Evolutionary conservation across 1,139 yeast genomes (phyloP), one percentile per base, ranked within the genome.

Genomic region (Blastobotrys arbuscula): DNA sequence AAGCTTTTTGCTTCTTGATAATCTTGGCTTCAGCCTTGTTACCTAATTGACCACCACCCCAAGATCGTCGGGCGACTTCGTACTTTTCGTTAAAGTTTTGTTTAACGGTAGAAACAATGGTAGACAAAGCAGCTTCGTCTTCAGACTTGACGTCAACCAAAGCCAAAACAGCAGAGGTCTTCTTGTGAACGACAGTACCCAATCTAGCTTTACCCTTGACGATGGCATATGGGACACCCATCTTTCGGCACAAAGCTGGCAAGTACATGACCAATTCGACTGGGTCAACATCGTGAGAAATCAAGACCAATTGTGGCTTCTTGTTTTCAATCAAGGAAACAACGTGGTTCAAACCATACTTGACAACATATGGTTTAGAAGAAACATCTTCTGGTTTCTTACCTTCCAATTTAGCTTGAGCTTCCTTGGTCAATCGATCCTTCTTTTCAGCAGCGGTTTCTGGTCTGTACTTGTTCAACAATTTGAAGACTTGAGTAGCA

Each of bases 21-120:
- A 69, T 71, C 77, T 83, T 85, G 65, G 81, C 92, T 66, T 77
- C 79, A 66, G 97, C 87, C 81, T 90, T 90, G 65, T 86, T 77
- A 73, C 97, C 97, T 80, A 92, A 78, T 74, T 86, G 70, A 81
- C 97, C 97, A 79, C 98, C 97, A 82, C 97, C 97, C 97, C 97
- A 90, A 84, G 88, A 95, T 78, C 87, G 88, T 81, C 95, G 90
- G 72, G 79, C 71, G 64, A 90, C 97, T 68, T 90, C 97, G 83
- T 83, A 87, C 77, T 88, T 87, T 69, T 86, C 95, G 65, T 76
- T 72, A 76, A 82, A 90, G 92, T 88, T 89, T 62, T 95, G 83
- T 75, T 87, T 82, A 73, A 92, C 81, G 70, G 97, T 84, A 55
- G 96, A 84, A 64, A 90, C 79, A 68, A 90, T 81, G 74, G 88